phyloP scores from a whole-genome alignment of 2,329 filamentous ascomycete genomes.

The Metarhizium robertsii region DNA sequence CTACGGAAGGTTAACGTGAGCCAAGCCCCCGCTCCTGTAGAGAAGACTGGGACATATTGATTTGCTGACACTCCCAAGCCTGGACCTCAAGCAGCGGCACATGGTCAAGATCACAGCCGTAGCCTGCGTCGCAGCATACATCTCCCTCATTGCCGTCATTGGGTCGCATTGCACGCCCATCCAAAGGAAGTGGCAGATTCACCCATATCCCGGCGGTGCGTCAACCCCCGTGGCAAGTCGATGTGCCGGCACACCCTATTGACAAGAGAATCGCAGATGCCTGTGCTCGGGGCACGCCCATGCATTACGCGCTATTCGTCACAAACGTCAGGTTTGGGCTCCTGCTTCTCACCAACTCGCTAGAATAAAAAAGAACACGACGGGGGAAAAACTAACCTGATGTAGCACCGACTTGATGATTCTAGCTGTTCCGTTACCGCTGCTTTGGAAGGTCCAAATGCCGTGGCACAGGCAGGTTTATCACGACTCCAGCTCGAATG shows the following conservation, averaged over 20 bases:
- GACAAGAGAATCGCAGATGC: neutral
- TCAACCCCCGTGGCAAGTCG: constrained; percentile 24
- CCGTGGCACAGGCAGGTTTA: constrained; percentile 6
- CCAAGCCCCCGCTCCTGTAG: too few species aligned
- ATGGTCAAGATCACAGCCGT: constrained; percentile 25
- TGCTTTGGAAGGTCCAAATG: constrained; percentile 30
- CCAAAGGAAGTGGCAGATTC: constrained; percentile 29
- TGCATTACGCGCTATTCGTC: neutral
- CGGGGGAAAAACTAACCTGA: constrained; percentile 21
- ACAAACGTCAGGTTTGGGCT: neutral
- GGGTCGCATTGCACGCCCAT: constrained; percentile 28
- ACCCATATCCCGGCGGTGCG: constrained; percentile 29
- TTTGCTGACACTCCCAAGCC: constrained; percentile 10
- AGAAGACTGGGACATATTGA: too few species aligned
- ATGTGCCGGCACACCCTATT: constrained; percentile 11
- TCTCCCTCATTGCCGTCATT: constrained; percentile 23
- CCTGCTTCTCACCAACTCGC: too few species aligned
- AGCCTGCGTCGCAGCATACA: constrained; percentile 20
- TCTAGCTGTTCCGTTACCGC: constrained; percentile 29
- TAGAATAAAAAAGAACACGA: too few species aligned
- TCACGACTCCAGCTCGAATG: neutral
- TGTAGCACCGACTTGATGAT: constrained; percentile 31
- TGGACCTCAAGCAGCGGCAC: constrained; percentile 27
- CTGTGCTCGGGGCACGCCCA: neutral
- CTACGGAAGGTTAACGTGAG: constrained; percentile 32